Percentiles rank a stretch among this genome's conserved stretches.
phyloP scores from a whole-genome alignment of 169 alveolate species.

The Plasmodium cynomolgi region DNA sequence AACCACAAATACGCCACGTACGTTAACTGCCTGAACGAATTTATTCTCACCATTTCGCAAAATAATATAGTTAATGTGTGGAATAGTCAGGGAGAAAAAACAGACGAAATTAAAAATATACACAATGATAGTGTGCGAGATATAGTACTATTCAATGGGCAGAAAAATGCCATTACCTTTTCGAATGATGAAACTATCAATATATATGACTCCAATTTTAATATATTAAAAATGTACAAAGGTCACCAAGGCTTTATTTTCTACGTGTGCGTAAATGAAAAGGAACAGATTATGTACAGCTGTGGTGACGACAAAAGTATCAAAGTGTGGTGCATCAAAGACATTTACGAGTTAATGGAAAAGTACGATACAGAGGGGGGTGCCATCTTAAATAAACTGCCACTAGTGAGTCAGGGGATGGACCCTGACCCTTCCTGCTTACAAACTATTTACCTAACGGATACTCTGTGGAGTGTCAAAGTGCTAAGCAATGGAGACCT shows the following conservation, averaged over 20 bases:
- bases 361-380: not conserved
- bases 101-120: conserved; percentile 53
- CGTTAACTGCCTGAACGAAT: conserved; percentile 34
- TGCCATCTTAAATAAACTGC: not conserved
- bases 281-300: conserved; percentile 61
- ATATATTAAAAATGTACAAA: conserved; percentile 31
- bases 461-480: conserved; percentile 48
- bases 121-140: conserved; percentile 67
- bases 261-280: conserved; percentile 58
- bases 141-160: conserved; percentile 46
- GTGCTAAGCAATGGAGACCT: conserved; percentile 18
- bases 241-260: conserved; percentile 57
- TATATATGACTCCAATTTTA: conserved; percentile 59
- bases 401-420: not conserved
- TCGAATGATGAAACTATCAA: conserved; percentile 64
- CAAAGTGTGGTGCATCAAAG: conserved; percentile 54
- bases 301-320: conserved; percentile 56
- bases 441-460: conserved; percentile 41
- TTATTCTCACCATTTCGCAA: conserved; percentile 51
- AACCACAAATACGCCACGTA: conserved; percentile 56
- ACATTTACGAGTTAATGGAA: conserved; percentile 41
- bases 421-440: conserved; percentile 8
- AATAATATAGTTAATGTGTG: conserved; percentile 39
- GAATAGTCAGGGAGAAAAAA: conserved; percentile 31
- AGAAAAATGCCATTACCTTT: conserved; percentile 53